These are phyloP conservation scores for Tolypocladium album DNA, from an alignment of 2,329 filamentous ascomycete species.

Conservation along the genomic window DNA sequence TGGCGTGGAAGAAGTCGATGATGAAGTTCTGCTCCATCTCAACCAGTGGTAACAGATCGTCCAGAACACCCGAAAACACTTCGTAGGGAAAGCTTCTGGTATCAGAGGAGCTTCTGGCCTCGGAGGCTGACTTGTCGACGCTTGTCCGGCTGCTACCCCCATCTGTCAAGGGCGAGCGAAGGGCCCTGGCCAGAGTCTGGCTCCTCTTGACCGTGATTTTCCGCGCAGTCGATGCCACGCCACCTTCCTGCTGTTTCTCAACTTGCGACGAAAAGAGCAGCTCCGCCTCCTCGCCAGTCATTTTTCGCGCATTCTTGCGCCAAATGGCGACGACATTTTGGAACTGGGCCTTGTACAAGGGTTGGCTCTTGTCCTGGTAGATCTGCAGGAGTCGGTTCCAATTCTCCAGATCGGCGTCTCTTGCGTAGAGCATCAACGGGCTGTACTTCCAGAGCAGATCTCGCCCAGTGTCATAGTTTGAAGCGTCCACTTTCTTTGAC, in stretches of 20 bases:
- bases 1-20: constrained; percentile 92
- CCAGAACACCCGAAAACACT: constrained; percentile 67
- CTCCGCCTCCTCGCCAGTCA: constrained; percentile 66
- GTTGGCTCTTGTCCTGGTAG: constrained; percentile 68
- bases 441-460: constrained; percentile 78
- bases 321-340: constrained; percentile 65
- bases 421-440: constrained; percentile 75
- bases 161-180: constrained; percentile 59
- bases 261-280: constrained; percentile 75
- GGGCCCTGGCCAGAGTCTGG: constrained; percentile 68
- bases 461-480: constrained; percentile 61
- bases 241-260: constrained; percentile 74
- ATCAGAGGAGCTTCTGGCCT: constrained; percentile 53
- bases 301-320: constrained; percentile 69
- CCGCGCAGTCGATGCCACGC: constrained; percentile 61
- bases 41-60: constrained; percentile 73
- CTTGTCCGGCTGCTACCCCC: constrained; percentile 35
- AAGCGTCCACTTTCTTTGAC: constrained; percentile 57
- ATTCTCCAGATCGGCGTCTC: constrained; percentile 70
- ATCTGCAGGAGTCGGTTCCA: constrained; percentile 73
- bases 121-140: constrained; percentile 47
- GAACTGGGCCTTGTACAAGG: constrained; percentile 75
- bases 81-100: constrained; percentile 66
- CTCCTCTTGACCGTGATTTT: constrained; percentile 92
- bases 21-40: constrained; percentile 95